phyloP scores from a whole-genome alignment of 2,329 filamentous ascomycete genomes.

The Beauveria caledonica region DNA sequence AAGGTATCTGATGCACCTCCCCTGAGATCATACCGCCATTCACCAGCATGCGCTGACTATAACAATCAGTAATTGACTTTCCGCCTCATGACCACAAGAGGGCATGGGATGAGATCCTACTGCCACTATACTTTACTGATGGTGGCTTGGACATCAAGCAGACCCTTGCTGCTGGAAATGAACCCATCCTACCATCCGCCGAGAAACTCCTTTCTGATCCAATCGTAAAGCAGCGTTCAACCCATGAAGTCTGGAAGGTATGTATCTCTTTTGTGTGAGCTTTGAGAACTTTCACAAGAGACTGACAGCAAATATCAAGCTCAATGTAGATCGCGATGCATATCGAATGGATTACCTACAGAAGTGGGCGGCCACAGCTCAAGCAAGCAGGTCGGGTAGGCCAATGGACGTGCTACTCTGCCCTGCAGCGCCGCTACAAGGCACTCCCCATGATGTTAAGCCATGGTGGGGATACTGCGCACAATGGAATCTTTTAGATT shows the following conservation, averaged over 20 bases:
- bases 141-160: constrained; percentile 40
- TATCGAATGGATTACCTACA: constrained; percentile 22
- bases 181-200: constrained; percentile 45
- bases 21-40: no score
- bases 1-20: neutral
- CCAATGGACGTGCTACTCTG: constrained; percentile 50
- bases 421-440: constrained; percentile 42
- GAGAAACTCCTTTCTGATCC: constrained; percentile 47
- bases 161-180: constrained; percentile 39
- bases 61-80: constrained; percentile 48
- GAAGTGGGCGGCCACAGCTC: constrained; percentile 22
- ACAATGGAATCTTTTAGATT: constrained; percentile 59
- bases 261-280: neutral
- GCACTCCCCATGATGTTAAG: constrained; percentile 25
- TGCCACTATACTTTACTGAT: constrained; percentile 45
- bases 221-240: constrained; percentile 27
- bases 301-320: neutral
- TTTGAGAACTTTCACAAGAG: neutral
- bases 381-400: neutral
- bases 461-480: constrained; percentile 53
- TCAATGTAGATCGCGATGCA: constrained; percentile 23
- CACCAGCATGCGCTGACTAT: constrained; percentile 20
- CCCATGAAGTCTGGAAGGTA: constrained; percentile 24
- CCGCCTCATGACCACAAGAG: constrained; percentile 40
- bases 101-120: constrained; percentile 33